phyloP scores from a whole-genome alignment of 345 rosid genomes.

The Corchorus olitorius region DNA sequence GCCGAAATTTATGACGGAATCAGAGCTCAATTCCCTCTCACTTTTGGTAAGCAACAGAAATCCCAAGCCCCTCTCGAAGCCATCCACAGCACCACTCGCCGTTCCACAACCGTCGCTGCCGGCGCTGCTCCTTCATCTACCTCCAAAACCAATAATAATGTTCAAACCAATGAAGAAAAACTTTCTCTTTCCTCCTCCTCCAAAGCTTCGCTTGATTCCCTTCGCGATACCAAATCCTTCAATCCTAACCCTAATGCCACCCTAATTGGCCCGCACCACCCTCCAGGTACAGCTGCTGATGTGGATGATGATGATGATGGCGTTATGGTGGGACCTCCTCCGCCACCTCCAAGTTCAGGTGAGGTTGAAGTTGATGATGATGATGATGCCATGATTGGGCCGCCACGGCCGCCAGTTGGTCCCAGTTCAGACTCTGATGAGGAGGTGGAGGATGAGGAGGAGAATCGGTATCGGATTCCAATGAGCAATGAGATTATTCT shows the following conservation, averaged over 20 bases:
- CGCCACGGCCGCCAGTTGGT: conserved; percentile 54
- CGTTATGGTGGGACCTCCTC: conserved; percentile 63
- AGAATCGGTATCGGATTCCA: conserved; percentile 66
- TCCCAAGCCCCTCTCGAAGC: conserved; percentile 62
- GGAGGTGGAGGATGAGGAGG: conserved; percentile 48
- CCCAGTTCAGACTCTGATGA: conserved; percentile 47
- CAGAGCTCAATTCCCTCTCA: conserved; percentile 72
- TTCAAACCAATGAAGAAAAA: conserved; percentile 23
- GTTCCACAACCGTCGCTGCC: conserved; percentile 30
- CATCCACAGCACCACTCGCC: conserved; percentile 81
- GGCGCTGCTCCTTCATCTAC: conserved; percentile 13
- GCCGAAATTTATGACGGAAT: conserved; percentile 63
- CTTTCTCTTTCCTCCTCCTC: conserved; percentile 69
- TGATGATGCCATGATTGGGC: conserved; percentile 55
- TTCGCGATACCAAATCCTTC: conserved; percentile 34
- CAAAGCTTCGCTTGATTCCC: conserved; percentile 47
- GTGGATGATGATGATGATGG: conserved; percentile 34
- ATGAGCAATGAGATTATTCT: conserved; percentile 86
- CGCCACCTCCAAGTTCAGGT: conserved; percentile 28
- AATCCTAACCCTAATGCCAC: conserved; percentile 41
- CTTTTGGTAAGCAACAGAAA: conserved; percentile 73
- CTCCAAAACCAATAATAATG: neutral
- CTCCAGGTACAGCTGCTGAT: conserved; percentile 25
- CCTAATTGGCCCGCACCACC: conserved; percentile 38
- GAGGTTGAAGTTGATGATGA: conserved; percentile 32